A percentile compares a stretch with the other conserved stretches of the same genome.
These are phyloP conservation scores for Chloris gayana DNA, from an alignment of 176 grass and related monocot genomes.

Conservation along the genomic window DNA sequence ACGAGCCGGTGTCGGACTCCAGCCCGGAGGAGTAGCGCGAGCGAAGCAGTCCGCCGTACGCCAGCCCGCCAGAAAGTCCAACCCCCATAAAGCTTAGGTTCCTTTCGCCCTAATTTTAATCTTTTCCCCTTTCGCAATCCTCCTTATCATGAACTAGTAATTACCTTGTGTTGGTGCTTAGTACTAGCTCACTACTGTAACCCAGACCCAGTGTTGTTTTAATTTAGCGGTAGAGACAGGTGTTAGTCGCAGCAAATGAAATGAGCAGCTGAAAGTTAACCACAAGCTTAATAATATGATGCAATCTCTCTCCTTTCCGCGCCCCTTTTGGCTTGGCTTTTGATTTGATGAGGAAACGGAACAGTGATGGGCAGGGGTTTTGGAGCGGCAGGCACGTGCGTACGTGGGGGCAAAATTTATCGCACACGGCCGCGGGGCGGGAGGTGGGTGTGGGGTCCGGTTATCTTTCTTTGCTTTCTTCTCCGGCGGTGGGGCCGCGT, in stretches of 20 bases:
- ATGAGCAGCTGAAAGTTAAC: constrained; percentile 25
- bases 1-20: constrained; percentile 71
- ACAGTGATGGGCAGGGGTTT: not conserved
- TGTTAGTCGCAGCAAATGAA: not conserved
- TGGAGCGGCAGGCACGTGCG: constrained; percentile 37
- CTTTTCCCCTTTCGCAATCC: not conserved
- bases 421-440: constrained; percentile 21
- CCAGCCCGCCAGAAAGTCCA: constrained; percentile 39
- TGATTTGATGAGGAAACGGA: not conserved
- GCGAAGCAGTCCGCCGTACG: not conserved
- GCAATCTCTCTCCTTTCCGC: not conserved
- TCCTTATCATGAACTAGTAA: constrained; percentile 37
- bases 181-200: not conserved
- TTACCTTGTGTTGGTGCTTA: constrained; percentile 13
- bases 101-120: constrained; percentile 37
- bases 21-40: constrained; percentile 54
- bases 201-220: constrained; percentile 5
- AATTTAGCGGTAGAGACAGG: not conserved
- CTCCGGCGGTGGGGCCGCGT: not conserved
- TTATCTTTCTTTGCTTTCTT: not conserved
- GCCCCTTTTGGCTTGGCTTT: not conserved
- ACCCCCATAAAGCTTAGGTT: constrained; percentile 28
- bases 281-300: not conserved
- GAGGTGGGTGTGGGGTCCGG: not conserved
- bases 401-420: constrained; percentile 37